Percentiles rank a stretch among this genome's conserved stretches.
Evolutionary conservation across 768 basidiomycete genomes (phyloP).

Genomic region (Gelatoporia subvermispora): DNA sequence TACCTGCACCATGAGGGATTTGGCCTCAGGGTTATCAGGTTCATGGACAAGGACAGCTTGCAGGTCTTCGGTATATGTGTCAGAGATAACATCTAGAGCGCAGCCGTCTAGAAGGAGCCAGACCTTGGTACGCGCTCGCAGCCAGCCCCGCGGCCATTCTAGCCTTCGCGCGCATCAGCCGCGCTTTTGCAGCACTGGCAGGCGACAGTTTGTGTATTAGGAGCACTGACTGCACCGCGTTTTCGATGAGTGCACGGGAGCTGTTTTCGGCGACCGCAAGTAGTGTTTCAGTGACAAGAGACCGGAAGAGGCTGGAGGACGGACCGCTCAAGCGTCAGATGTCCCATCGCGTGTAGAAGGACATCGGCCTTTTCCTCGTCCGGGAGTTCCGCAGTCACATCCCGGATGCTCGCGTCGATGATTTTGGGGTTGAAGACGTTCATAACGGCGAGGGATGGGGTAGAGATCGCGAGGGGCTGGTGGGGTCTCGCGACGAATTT

Average conservation of each 20-base stretch:
- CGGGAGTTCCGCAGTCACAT: conserved; percentile 51
- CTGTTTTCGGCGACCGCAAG: conserved; percentile 19
- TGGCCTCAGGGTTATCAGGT: conserved; percentile 68
- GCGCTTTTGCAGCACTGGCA: conserved; percentile 51
- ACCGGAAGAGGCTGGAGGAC: conserved; percentile 9
- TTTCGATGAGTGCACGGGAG: conserved; percentile 63
- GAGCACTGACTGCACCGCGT: conserved; percentile 68
- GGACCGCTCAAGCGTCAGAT: conserved; percentile 68
- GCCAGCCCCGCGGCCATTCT: conserved; percentile 56
- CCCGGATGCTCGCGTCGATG: conserved; percentile 70
- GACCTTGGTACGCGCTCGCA: conserved; percentile 65
- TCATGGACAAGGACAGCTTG: conserved; percentile 57
- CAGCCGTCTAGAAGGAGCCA: conserved; percentile 16
- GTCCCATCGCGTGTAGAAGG: conserved; percentile 76
- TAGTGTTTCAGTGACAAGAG: conserved; percentile 1
- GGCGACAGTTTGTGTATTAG: conserved; percentile 49
- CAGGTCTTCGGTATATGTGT: conserved; percentile 41
- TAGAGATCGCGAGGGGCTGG: too few species aligned
- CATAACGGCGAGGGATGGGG: conserved; percentile 28
- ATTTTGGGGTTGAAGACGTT: conserved; percentile 73
- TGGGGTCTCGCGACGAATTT: too few species aligned
- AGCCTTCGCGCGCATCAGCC: conserved; percentile 62
- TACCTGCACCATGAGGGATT: conserved; percentile 50
- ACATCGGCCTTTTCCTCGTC: conserved; percentile 68
- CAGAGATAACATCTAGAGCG: background rate